Conservation (phyloP, 176 grass and related monocot genomes). For the Hsuehochloa calcarea region DNA sequence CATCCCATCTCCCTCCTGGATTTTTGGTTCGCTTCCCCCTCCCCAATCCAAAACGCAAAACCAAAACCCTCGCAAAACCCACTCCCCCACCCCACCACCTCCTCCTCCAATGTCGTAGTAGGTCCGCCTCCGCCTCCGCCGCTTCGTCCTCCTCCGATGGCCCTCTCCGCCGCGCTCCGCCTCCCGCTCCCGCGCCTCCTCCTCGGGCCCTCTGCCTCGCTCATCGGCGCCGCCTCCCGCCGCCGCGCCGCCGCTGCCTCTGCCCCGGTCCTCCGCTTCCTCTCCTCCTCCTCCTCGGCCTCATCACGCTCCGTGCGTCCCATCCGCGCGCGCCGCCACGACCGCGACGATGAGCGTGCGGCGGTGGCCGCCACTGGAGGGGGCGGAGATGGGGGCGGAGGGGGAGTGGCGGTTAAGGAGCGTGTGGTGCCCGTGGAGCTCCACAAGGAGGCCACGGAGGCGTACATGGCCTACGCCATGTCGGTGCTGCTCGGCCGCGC, state of each 20-base stretch:
- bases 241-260: conserved; percentile 24
- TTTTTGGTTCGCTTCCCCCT: not conserved
- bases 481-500: conserved; percentile 90
- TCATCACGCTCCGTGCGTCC: not conserved
- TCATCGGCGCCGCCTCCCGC: conserved; percentile 32
- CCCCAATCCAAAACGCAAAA: conserved; percentile 51
- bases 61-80: conserved; percentile 60
- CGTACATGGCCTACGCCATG: conserved; percentile 95
- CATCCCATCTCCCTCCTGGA: not conserved
- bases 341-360: not conserved
- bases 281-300: conserved; percentile 9
- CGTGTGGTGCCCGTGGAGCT: conserved; percentile 79
- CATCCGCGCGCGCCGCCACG: conserved; percentile 20
- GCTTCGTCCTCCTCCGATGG: conserved; percentile 36
- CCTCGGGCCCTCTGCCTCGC: conserved; percentile 17
- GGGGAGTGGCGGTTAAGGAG: conserved; percentile 41
- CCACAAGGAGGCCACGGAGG: conserved; percentile 86
- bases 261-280: conserved; percentile 30
- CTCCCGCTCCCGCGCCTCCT: conserved; percentile 48
- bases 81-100: not conserved
- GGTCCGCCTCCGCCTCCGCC: not conserved
- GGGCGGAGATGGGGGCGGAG: conserved; percentile 24
- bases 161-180: conserved; percentile 55
- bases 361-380: conserved; percentile 15
- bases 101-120: conserved; percentile 10